phyloP scores from a whole-genome alignment of 2,329 filamentous ascomycete species.

The Orbilia quercus region DNA sequence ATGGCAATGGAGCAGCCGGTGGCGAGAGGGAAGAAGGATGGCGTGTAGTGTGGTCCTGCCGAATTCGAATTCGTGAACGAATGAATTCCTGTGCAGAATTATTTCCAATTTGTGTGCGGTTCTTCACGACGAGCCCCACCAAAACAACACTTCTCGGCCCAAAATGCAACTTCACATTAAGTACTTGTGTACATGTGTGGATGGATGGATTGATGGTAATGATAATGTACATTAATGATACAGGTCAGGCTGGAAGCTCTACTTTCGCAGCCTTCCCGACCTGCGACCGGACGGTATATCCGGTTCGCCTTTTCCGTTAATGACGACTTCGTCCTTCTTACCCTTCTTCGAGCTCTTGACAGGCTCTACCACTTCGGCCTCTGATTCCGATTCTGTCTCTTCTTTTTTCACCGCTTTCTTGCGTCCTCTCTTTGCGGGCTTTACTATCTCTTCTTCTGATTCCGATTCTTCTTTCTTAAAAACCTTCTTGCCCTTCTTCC shows the following conservation, averaged over 20 bases:
- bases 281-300: conserved; percentile 37
- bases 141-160: conserved; percentile 46
- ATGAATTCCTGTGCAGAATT: conserved; percentile 37
- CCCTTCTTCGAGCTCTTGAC: conserved; percentile 31
- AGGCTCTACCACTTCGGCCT: conserved; percentile 5
- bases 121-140: conserved; percentile 43
- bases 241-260: conserved; percentile 16
- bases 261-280: conserved; percentile 36
- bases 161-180: conserved; percentile 51
- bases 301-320: conserved; percentile 26
- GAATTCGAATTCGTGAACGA: too few species aligned
- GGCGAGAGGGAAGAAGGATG: conserved; percentile 4
- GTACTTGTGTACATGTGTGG: not conserved
- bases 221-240: conserved; percentile 13
- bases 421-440: conserved; percentile 27
- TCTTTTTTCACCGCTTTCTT: conserved; percentile 42
- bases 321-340: conserved; percentile 35
- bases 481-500: conserved; percentile 51
- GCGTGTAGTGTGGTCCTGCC: conserved; percentile 1
- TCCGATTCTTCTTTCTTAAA: conserved; percentile 55
- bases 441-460: conserved; percentile 57
- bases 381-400: conserved; percentile 17
- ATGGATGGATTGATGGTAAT: not conserved
- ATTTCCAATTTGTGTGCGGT: conserved; percentile 32
- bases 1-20: conserved; percentile 19